Conservation (phyloP, 768 basidiomycete genomes). For the Clathrus columnatus region DNA sequence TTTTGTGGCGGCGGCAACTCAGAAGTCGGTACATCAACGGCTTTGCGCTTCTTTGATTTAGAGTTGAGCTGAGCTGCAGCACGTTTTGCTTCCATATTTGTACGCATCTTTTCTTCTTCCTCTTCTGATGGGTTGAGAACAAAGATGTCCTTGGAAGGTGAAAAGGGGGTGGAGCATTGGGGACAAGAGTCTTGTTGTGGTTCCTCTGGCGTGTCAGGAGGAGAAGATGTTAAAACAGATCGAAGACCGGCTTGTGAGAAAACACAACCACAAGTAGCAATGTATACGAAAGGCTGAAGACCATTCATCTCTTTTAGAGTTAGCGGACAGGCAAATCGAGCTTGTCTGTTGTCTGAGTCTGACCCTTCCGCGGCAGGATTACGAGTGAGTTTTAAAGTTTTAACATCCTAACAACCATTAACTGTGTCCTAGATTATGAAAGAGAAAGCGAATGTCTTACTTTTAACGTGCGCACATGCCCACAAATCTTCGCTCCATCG, state of each 20-base stretch:
- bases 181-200: constrained; percentile 53
- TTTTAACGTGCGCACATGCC: constrained; percentile 85
- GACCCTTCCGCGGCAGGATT: constrained; percentile 48
- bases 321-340: constrained; percentile 85
- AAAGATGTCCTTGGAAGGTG: constrained; percentile 44
- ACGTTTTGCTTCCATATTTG: constrained; percentile 48
- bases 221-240: constrained; percentile 37
- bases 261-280: constrained; percentile 81
- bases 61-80: constrained; percentile 36
- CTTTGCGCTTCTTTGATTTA: constrained; percentile 58
- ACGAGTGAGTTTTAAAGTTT: constrained; percentile 68
- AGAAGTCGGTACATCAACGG: constrained; percentile 21
- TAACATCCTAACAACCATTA: constrained; percentile 57
- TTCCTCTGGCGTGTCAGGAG: constrained; percentile 18
- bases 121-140: constrained; percentile 61
- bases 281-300: constrained; percentile 75
- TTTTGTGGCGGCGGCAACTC: constrained; percentile 12
- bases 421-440: neutral
- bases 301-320: constrained; percentile 96
- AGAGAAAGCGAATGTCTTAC: constrained; percentile 34
- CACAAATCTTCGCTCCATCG: constrained; percentile 87
- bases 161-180: constrained; percentile 67
- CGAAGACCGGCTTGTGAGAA: constrained; percentile 81
- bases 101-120: constrained; percentile 52
- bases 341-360: constrained; percentile 29